phyloP scores from a whole-genome alignment of 768 basidiomycete species.

The Russula lepida region DNA sequence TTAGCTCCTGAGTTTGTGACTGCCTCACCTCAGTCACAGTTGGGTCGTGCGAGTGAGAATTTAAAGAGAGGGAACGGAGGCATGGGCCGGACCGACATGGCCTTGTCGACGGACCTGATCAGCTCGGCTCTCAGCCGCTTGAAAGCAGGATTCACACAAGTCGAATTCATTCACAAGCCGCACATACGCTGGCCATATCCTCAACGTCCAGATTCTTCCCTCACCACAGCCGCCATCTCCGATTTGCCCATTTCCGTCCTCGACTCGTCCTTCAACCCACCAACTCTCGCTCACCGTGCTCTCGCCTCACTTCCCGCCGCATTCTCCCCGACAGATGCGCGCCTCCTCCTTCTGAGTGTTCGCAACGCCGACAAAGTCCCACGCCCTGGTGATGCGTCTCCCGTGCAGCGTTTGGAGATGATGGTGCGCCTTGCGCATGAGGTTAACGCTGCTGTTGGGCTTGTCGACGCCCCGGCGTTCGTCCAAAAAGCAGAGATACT shows the following conservation, averaged over 20 bases:
- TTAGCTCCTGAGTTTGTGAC: too few species aligned
- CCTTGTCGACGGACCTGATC: constrained; percentile 6
- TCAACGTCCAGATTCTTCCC: constrained; percentile 18
- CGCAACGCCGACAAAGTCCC: constrained; percentile 80
- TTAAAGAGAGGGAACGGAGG: too few species aligned
- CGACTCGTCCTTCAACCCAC: constrained; percentile 92
- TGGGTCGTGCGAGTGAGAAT: too few species aligned
- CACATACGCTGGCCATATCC: constrained; percentile 61
- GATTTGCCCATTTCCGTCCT: constrained; percentile 57
- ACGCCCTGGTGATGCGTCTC: constrained; percentile 61
- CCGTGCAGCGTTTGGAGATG: constrained; percentile 80
- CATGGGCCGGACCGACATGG: too few species aligned
- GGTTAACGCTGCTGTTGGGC: constrained; percentile 57
- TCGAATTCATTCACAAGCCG: constrained; percentile 56
- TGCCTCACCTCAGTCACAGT: too few species aligned
- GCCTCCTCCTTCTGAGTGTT: constrained; percentile 72
- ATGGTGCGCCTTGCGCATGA: constrained; percentile 60
- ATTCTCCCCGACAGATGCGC: constrained; percentile 49
- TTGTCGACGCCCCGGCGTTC: constrained; percentile 85
- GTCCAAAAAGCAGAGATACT: constrained; percentile 67
- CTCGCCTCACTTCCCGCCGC: constrained; percentile 38
- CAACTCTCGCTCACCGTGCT: constrained; percentile 75
- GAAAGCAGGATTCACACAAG: constrained; percentile 36
- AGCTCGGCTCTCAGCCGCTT: constrained; percentile 28
- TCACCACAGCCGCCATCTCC: neutral